Conservation (phyloP, 2,329 filamentous ascomycete genomes). For the Phaeosphaeriaceae sp. region DNA sequence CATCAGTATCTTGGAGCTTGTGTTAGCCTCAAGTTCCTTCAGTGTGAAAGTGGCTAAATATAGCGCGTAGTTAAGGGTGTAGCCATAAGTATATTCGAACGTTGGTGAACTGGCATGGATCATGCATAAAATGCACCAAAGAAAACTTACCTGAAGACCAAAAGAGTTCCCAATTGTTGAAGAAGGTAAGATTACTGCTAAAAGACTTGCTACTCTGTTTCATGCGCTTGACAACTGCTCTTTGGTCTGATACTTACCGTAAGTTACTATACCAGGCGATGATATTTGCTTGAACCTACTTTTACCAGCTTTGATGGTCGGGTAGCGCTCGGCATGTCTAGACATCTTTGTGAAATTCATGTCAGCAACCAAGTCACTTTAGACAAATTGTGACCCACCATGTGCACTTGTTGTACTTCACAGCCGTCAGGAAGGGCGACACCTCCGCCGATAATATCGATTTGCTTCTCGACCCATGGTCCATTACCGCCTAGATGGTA, state of each 20-base stretch:
- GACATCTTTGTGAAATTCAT: constrained; percentile 54
- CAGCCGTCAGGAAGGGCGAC: constrained; percentile 57
- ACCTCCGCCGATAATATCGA: constrained; percentile 49
- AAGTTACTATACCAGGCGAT: constrained; percentile 7
- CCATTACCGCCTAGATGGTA: constrained; percentile 63
- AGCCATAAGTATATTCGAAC: neutral
- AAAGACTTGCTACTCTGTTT: constrained; percentile 50
- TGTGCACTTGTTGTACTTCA: constrained; percentile 63
- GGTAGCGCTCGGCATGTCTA: constrained; percentile 64
- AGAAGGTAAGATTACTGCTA: constrained; percentile 60
- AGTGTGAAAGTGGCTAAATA: neutral
- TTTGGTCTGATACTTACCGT: constrained; percentile 49
- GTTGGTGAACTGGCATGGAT: no score
- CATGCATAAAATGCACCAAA: neutral
- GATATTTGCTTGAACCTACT: constrained; percentile 49
- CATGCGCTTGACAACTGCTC: constrained; percentile 57
- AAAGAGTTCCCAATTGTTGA: constrained; percentile 63
- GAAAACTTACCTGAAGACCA: constrained; percentile 45
- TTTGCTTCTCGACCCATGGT: constrained; percentile 60
- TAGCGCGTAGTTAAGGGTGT: neutral
- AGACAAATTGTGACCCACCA: constrained; percentile 49
- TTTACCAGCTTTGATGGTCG: constrained; percentile 57
- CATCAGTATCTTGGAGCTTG: constrained; percentile 29
- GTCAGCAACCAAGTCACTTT: constrained; percentile 20
- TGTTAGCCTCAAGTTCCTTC: constrained; percentile 14